Base-by-base conservation (phyloP, 1,284 basidiomycete genomes). In the Omphalotus olearius region DNA sequence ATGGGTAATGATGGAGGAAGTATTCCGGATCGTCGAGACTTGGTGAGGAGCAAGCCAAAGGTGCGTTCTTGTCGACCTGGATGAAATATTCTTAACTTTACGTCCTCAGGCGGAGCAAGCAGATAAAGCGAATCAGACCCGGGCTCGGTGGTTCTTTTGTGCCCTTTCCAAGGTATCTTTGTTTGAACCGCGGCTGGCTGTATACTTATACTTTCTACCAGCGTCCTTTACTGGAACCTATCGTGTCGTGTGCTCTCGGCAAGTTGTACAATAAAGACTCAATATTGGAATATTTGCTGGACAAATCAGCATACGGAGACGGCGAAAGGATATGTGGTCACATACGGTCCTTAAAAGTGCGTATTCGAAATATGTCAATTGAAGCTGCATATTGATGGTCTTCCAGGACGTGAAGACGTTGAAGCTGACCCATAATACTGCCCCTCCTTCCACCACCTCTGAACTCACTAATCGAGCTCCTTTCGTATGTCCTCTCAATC, bases 251-350 rank as follows among this genome's bases (percentile, higher is more conserved):
- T 69, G 84, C 85, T 0, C 73, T 97, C 0, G 94, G 94, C 23
- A 94, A 93, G 66, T 74, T 97, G 1, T 97, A 96, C 66, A 98
- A 97, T 70, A 96, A 95, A 66, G 93, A 94, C 62, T 83, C 93
- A 0, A 73, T 97, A 39, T 78, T 97, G 45, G 91, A 95, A 65
- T 94, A 85, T 66, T 74, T 96, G 33, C 70, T 97, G 20, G 88
- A 95, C 66, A 83, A 81, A 62, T 70, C 78, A 7, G 74, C 81
- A 0, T 91, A 88, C 63, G 91, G 90, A 9, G 91, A 93, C 57
- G 90, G 90, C 0, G 85, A 88, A 57, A 75, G 82, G 58, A 92
- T 93, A 61, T 93, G 91, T 62, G 88, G 89, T 2, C 91, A 98
- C 67, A 83, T 97, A 48, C 79, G 87, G 57, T 87, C 88, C 14